phyloP scores from a whole-genome alignment of 441 rosid genomes.

The Pelargonium myrrhifolium region DNA sequence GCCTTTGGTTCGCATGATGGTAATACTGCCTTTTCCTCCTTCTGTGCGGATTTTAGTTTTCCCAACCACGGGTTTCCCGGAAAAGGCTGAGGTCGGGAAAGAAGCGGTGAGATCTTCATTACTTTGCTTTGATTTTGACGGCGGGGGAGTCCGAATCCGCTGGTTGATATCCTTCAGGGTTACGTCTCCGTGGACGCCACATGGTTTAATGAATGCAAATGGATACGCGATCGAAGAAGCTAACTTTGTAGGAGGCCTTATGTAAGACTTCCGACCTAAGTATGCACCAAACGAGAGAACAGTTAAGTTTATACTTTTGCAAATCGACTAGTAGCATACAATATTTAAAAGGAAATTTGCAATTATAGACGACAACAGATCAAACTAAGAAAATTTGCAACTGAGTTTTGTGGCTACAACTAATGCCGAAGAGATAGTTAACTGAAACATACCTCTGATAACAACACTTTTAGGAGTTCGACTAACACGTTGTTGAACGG shows the following conservation, averaged over 20 bases:
- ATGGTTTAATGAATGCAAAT: constrained; percentile 88
- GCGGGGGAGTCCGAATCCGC: constrained; percentile 59
- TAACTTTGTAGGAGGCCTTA: constrained; percentile 50
- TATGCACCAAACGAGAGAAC: constrained; percentile 3
- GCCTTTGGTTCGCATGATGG: constrained; percentile 89
- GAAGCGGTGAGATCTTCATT: constrained; percentile 35
- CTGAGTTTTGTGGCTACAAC: no score
- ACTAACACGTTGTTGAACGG: constrained; percentile 37
- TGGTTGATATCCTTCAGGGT: constrained; percentile 92
- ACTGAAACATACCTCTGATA: constrained; percentile 49
- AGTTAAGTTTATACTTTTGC: neutral
- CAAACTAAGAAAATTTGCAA: no score
- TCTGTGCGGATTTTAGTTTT: constrained; percentile 90
- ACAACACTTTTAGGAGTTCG: constrained; percentile 54
- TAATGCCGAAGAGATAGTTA: neutral
- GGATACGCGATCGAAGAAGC: constrained; percentile 80
- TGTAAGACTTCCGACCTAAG: constrained; percentile 62
- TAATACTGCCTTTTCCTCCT: constrained; percentile 97
- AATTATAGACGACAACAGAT: no score
- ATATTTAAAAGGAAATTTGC: no score
- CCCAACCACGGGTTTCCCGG: constrained; percentile 95
- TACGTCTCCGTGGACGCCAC: constrained; percentile 75
- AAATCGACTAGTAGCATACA: no score
- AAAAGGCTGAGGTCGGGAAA: constrained; percentile 89
- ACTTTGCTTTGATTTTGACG: constrained; percentile 41